Conservation (phyloP, 345 rosid genomes). For the Eucalyptus erythrocorys region DNA sequence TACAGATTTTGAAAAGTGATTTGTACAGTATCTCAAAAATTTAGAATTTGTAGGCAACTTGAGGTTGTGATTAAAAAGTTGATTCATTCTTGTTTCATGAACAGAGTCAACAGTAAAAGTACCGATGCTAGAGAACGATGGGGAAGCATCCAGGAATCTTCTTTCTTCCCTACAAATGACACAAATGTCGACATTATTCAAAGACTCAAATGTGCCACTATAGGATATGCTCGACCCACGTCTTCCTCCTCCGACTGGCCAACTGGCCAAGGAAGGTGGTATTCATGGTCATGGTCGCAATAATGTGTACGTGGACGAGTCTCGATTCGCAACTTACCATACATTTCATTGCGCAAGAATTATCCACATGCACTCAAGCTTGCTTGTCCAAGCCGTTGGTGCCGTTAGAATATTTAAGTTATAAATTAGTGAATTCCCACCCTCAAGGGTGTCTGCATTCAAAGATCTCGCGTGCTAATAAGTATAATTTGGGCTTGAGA, state of each 20-base stretch:
- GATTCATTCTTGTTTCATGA: no score
- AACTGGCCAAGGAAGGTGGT: constrained; percentile 33
- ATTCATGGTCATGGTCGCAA: no score
- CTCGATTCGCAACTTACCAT: constrained; percentile 34
- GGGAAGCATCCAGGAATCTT: constrained; percentile 37
- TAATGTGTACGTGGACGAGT: constrained; percentile 13
- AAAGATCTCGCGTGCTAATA: no score
- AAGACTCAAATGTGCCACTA: constrained; percentile 8
- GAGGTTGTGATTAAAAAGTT: rapidly evolving
- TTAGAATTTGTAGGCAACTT: no score
- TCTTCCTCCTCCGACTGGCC: constrained; percentile 26
- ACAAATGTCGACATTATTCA: not conserved
- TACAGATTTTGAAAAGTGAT: constrained; percentile 30
- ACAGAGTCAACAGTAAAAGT: not conserved
- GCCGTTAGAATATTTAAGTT: not conserved
- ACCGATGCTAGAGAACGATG: constrained; percentile 29
- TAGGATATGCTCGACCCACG: constrained; percentile 37
- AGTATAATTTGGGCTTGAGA: no score
- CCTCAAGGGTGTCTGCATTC: no score
- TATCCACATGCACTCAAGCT: constrained; percentile 26
- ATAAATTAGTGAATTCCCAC: no score
- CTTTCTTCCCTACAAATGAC: constrained; percentile 10
- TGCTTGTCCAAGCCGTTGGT: constrained; percentile 7
- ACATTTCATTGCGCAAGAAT: constrained; percentile 40
- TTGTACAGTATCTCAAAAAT: rapidly evolving